Evolutionary conservation across 2,329 filamentous ascomycete species (phyloP).

Genomic region (Exophiala viscosa): DNA sequence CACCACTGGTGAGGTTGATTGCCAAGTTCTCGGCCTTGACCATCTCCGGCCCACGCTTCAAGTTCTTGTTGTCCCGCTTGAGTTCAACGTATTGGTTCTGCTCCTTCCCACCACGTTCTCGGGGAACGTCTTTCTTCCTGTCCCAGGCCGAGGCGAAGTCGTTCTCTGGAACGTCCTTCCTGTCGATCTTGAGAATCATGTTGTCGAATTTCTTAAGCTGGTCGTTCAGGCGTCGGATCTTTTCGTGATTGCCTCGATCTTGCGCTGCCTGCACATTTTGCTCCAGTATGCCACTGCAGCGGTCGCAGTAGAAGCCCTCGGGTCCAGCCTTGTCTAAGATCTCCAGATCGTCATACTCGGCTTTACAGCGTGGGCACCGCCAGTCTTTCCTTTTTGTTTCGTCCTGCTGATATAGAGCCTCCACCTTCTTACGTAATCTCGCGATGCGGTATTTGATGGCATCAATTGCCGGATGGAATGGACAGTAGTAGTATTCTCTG

Average conservation of each 20-base stretch:
- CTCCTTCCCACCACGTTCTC: slow-evolving; percentile 37
- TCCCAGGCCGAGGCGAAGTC: slow-evolving; percentile 50
- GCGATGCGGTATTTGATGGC: slow-evolving; percentile 94
- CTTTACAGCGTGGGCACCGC: slow-evolving; percentile 73
- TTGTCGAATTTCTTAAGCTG: slow-evolving; percentile 47
- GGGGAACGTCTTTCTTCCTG: slow-evolving; percentile 44
- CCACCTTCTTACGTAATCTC: slow-evolving; percentile 81
- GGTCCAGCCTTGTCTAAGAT: slow-evolving; percentile 70
- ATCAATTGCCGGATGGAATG: slow-evolving; percentile 90
- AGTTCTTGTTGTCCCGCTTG: slow-evolving; percentile 32
- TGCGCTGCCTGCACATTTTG: slow-evolving; percentile 45
- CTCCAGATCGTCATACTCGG: slow-evolving; percentile 86
- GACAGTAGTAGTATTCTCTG: slow-evolving; percentile 94
- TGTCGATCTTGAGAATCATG: slow-evolving; percentile 47
- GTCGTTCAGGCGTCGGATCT: slow-evolving; percentile 48
- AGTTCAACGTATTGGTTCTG: slow-evolving; percentile 43
- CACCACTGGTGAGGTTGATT: slow-evolving; percentile 47
- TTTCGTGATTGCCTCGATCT: slow-evolving; percentile 46
- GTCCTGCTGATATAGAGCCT: slow-evolving; percentile 72
- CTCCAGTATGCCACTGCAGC: slow-evolving; percentile 57
- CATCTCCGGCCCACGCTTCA: slow-evolving; percentile 39
- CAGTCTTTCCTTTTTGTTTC: slow-evolving; percentile 80
- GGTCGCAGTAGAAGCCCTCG: slow-evolving; percentile 76
- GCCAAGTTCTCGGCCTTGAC: slow-evolving; percentile 45
- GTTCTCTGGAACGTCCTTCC: slow-evolving; percentile 41